Percentiles rank a stretch among this genome's conserved stretches.
phyloP scores from a whole-genome alignment of 768 basidiomycete genomes.

The Artomyces pyxidatus region DNA sequence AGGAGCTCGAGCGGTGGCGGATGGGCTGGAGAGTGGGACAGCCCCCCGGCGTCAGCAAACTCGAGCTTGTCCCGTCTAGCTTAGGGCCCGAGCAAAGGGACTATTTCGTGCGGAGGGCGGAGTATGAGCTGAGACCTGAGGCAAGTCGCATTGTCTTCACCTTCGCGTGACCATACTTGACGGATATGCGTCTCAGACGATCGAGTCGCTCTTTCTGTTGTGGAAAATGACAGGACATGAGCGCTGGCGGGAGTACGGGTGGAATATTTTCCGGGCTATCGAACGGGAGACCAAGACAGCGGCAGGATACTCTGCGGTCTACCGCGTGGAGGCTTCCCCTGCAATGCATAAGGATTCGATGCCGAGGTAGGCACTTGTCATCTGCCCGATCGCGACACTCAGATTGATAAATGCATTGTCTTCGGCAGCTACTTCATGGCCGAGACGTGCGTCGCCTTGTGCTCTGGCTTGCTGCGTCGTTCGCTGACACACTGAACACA shows the following conservation, averaged over 20 bases:
- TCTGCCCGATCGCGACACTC: background rate
- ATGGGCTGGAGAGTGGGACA: conserved; percentile 32
- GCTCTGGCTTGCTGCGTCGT: background rate
- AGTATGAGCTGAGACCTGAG: conserved; percentile 2
- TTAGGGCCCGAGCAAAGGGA: conserved; percentile 17
- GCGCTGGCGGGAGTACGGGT: conserved; percentile 54
- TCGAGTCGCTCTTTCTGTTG: conserved; percentile 38
- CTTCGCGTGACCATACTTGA: background rate
- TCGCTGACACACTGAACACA: background rate
- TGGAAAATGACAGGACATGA: conserved; percentile 55
- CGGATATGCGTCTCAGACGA: background rate
- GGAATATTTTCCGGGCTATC: conserved; percentile 44
- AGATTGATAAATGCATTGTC: background rate
- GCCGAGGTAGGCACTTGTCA: conserved; percentile 18
- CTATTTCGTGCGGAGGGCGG: background rate
- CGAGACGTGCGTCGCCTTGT: conserved; percentile 31
- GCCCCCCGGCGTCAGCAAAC: conserved; percentile 44
- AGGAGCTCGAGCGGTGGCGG: conserved; percentile 43
- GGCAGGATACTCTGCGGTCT: conserved; percentile 35
- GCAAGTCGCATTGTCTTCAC: background rate
- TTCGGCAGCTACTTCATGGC: conserved; percentile 40
- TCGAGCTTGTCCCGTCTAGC: conserved; percentile 25
- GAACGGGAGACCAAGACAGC: background rate
- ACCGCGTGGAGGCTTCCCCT: conserved; percentile 38
- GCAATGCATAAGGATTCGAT: conserved; percentile 35